Conservation (phyloP, 768 basidiomycete genomes). For the Dendrothele bispora region DNA sequence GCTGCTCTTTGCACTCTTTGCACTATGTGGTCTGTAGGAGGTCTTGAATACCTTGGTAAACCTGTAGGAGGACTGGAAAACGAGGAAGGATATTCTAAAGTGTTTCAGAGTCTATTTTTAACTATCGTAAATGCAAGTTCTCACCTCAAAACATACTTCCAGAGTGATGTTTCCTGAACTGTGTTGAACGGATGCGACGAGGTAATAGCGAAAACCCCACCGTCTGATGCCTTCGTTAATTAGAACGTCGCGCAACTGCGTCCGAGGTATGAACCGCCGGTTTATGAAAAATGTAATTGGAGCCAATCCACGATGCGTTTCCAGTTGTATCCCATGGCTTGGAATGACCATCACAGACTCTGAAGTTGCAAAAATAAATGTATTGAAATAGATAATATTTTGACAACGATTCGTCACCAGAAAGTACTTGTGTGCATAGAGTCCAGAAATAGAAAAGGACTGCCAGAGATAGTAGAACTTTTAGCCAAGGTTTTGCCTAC, state of each 20-base stretch:
- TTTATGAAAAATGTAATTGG: slow-evolving; percentile 32
- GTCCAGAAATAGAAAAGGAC: slow-evolving; percentile 26
- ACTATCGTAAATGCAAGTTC: slow-evolving; percentile 13
- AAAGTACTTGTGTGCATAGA: slow-evolving; percentile 45
- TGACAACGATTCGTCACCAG: slow-evolving; percentile 33
- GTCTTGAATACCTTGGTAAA: too few relatives aligned
- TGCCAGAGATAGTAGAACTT: slow-evolving; percentile 18
- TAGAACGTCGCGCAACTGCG: slow-evolving; percentile 55
- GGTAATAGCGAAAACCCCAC: slow-evolving; percentile 74
- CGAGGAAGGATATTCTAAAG: slow-evolving; percentile 58
- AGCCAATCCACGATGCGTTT: slow-evolving; percentile 63
- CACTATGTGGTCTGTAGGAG: too few relatives aligned
- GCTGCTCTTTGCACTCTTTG: too few relatives aligned
- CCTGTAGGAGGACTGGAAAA: slow-evolving; percentile 55
- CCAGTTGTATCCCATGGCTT: slow-evolving; percentile 71
- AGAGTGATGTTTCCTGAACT: slow-evolving; percentile 30
- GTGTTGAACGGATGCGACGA: slow-evolving; percentile 46
- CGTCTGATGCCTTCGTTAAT: slow-evolving; percentile 73
- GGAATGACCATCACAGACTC: slow-evolving; percentile 73
- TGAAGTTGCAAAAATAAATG: slow-evolving; percentile 24
- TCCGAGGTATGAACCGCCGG: slow-evolving; percentile 61
- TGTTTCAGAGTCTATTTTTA: slow-evolving; percentile 3
- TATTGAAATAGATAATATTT: not conserved
- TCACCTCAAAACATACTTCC: slow-evolving; percentile 63
- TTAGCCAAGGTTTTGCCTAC: not conserved